phyloP scores from a whole-genome alignment of 768 basidiomycete species.

The Psilocybe sp. region DNA sequence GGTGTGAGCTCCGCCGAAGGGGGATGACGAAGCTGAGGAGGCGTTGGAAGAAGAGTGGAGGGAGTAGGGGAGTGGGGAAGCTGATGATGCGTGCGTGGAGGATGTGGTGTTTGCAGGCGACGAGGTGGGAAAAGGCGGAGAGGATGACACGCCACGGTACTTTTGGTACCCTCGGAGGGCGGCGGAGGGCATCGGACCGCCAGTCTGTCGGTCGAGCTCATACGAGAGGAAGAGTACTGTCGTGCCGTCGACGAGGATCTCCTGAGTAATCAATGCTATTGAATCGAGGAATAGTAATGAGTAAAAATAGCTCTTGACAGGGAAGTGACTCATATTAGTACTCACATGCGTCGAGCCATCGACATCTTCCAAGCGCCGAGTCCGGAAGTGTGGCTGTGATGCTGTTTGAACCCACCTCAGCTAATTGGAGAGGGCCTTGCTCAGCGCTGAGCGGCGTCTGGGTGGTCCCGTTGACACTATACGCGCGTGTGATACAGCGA shows the following conservation, averaged over 20 bases:
- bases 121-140: not conserved
- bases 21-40: no score
- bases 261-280: conserved; percentile 63
- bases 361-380: conserved; percentile 60
- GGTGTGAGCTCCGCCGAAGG: no score
- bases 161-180: conserved; percentile 53
- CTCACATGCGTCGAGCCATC: conserved; percentile 70
- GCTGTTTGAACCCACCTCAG: conserved; percentile 45
- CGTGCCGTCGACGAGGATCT: conserved; percentile 64
- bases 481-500: conserved; percentile 63
- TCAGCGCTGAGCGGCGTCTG: conserved; percentile 37
- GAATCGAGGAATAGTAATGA: conserved; percentile 37
- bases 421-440: conserved; percentile 45
- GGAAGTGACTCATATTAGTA: conserved; percentile 17
- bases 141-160: conserved; percentile 19
- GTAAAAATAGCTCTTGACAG: conserved; percentile 21
- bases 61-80: conserved; percentile 1
- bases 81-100: conserved; percentile 4
- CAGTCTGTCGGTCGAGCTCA: conserved; percentile 59
- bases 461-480: conserved; percentile 46
- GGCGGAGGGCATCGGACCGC: conserved; percentile 52
- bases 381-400: conserved; percentile 63
- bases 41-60: no score
- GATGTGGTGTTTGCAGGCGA: not conserved
- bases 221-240: conserved; percentile 65